A percentile compares a stretch with the other conserved stretches of the same genome.
These are phyloP conservation scores for Sequoia sempervirens DNA, from an alignment of 75 land plant genomes.

Conservation along the genomic window DNA sequence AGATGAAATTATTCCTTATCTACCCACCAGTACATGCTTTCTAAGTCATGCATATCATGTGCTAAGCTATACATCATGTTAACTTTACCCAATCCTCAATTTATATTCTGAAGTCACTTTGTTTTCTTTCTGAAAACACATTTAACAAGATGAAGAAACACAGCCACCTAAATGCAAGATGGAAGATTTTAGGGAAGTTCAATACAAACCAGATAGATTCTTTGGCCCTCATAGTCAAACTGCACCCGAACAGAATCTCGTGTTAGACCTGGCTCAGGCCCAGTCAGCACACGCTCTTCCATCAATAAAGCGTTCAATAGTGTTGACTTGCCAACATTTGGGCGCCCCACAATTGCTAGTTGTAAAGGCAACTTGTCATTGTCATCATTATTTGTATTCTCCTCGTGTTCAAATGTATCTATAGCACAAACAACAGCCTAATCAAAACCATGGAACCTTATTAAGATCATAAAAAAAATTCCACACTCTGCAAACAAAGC, in stretches of 20 bases:
- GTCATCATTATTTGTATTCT: conserved; percentile 2
- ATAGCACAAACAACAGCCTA: not conserved
- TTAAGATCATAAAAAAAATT: not conserved
- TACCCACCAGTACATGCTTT: not conserved
- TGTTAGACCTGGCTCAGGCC: conserved; percentile 97
- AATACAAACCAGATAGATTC: conserved; percentile 63
- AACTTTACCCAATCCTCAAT: not conserved
- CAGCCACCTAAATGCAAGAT: not conserved
- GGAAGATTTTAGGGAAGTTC: not conserved
- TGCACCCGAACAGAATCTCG: conserved; percentile 85
- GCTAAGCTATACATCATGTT: not conserved
- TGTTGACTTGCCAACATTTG: conserved; percentile 99
- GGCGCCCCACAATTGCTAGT: conserved; percentile 92
- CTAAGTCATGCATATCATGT: not conserved
- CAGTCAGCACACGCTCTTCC: conserved; percentile 88
- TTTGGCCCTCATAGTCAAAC: conserved; percentile 71
- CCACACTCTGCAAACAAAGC: not conserved
- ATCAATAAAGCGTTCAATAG: conserved; percentile 74
- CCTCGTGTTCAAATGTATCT: conserved; percentile 11
- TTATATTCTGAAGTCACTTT: not conserved
- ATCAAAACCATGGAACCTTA: not conserved
- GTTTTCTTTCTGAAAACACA: not conserved
- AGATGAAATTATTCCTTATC: conserved; percentile 2
- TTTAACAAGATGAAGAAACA: not conserved
- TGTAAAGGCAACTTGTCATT: conserved; percentile 70